Conservation (phyloP, 805 yeast species). For the Kuraishia capsulata region DNA sequence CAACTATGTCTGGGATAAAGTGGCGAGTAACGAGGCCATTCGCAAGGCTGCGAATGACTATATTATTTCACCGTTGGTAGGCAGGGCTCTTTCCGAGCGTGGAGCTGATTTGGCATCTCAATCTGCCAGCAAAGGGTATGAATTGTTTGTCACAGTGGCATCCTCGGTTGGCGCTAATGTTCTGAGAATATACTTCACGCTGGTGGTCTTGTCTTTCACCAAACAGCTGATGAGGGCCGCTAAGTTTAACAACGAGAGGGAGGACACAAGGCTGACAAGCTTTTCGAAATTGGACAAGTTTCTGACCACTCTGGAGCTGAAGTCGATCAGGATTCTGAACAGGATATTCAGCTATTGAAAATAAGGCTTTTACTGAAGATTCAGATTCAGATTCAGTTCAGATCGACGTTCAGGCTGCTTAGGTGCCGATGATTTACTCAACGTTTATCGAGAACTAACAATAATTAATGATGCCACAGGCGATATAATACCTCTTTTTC, state of each 20-base stretch:
- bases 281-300: not conserved
- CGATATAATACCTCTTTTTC: too few species aligned
- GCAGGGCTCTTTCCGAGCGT: too few species aligned
- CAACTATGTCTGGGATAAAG: not conserved
- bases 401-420: too few species aligned
- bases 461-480: not conserved
- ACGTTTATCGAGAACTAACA: not conserved
- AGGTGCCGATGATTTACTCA: too few species aligned
- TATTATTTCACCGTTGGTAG: not conserved
- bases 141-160: slow-evolving; percentile 47
- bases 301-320: not conserved
- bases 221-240: slow-evolving; percentile 43
- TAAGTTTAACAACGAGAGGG: slow-evolving; percentile 19
- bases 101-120: slow-evolving; percentile 29
- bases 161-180: slow-evolving; percentile 38
- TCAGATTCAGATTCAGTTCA: too few species aligned
- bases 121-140: slow-evolving; percentile 53
- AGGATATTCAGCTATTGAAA: not conserved
- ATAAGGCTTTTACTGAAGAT: too few species aligned
- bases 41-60: not conserved
- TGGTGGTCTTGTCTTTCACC: slow-evolving; percentile 50
- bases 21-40: not conserved
- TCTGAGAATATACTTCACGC: slow-evolving; percentile 50
- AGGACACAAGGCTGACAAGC: not conserved
- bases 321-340: not conserved